Conservation (phyloP, 23 red algal genomes). For the Gracilaria vermiculophylla region DNA sequence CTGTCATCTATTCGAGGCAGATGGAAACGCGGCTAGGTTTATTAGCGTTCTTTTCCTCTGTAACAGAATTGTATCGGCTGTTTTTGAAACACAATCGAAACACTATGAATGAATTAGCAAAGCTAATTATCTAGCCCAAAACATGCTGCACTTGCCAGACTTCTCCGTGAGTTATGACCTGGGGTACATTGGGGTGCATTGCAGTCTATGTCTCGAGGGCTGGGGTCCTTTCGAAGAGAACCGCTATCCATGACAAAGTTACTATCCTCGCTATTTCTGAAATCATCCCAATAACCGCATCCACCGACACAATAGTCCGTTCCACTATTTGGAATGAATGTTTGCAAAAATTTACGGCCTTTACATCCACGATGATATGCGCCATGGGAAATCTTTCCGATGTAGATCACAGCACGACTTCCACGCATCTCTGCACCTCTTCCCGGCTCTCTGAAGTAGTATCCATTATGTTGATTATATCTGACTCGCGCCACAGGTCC, state of each 20-base stretch:
- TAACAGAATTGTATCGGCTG: too few species aligned
- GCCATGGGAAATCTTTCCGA: conserved; percentile 24
- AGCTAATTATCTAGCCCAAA: not conserved
- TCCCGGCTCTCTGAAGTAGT: conserved; percentile 2
- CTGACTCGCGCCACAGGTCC: not conserved
- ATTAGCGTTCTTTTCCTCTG: too few species aligned
- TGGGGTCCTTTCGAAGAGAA: not conserved
- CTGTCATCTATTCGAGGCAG: too few species aligned
- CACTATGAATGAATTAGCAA: too few species aligned
- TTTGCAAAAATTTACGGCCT: not conserved
- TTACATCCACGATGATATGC: conserved; percentile 13
- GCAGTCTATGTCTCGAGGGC: conserved; percentile 4
- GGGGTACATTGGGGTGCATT: not conserved
- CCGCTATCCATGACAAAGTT: not conserved
- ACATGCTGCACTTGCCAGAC: not conserved
- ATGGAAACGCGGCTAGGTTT: too few species aligned
- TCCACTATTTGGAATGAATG: not conserved
- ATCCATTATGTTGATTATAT: conserved; percentile 26
- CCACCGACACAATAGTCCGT: not conserved
- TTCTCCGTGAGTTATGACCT: conserved; percentile 2
- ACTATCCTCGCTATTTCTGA: conserved; percentile 1
- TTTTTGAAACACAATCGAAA: too few species aligned
- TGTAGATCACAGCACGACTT: conserved; percentile 15
- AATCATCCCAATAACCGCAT: conserved; percentile 14
- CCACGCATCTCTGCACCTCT: not conserved